Evolutionary conservation across 495 filamentous ascomycete genomes (phyloP), one percentile per base, ranked within the genome.

Genomic region (Pseudevernia furfuracea): DNA sequence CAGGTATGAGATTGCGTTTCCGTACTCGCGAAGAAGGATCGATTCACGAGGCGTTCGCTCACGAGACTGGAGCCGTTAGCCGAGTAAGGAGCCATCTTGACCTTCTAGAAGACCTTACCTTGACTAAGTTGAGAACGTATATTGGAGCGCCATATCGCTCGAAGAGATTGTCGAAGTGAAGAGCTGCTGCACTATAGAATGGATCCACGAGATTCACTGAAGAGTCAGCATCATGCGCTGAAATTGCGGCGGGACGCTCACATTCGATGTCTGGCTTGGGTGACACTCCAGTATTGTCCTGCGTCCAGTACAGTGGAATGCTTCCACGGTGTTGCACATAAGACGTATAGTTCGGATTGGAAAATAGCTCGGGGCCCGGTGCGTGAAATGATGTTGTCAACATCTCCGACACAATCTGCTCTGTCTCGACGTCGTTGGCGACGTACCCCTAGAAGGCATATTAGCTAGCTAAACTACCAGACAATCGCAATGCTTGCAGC

Each of bases 391-490:
- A 96, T 4, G 94, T 97, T 3, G 91, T 96, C 39, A 90, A 76
- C 70, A 90, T 87, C 72, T 98, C 95, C 17, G 92, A 92, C 14
- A 97, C 92, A 67, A 98, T 97, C 73, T 98, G 94, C 75, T 98
- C 94, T 8, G 95, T 97, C 76, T 98, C 95, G n/a, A 98, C 94
- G 74, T 98, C 94, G 71, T 98, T 98, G 44, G 94, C 94, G 59
- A 98, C 94, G 74, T 96, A 96, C 28, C 94, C 94, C 78, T 80
- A 63, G 10, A 48, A 2, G 25, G 28, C 39, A 38, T 30, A 60
- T 30, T 46, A 30, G 62, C 72, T 66, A 74, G 66, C 56, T 30
- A 58, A 14, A 43, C 38, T 11, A 7, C 41, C 12, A 17, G 43
- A 43, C 38, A 19, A n/a, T 32, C n/a, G 21, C 38, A 32, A n/a